Percentiles rank a stretch among this genome's conserved stretches.
Evolutionary conservation across 345 rosid species (phyloP).

Genomic region (Salix purpurea): DNA sequence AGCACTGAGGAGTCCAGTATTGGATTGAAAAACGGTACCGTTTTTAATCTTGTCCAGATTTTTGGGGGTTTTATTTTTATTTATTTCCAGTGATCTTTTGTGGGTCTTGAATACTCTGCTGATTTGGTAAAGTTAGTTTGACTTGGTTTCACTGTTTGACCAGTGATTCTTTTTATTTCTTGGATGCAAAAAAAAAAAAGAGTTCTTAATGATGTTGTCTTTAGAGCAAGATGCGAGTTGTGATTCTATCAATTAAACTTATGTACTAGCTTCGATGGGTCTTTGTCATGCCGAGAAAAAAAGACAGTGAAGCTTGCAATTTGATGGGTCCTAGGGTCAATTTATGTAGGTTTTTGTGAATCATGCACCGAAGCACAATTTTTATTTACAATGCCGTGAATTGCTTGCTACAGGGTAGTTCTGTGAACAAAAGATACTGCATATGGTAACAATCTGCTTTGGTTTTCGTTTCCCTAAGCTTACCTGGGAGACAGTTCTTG

Average conservation of each 20-base stretch:
- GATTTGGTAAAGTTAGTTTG: background rate
- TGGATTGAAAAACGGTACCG: constrained; percentile 77
- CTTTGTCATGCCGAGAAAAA: background rate
- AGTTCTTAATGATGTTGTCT: background rate
- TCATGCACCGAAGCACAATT: background rate
- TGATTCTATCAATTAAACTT: background rate
- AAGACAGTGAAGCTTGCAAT: background rate
- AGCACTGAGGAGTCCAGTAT: constrained; percentile 95
- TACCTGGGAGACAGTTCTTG: background rate
- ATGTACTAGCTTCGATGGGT: background rate
- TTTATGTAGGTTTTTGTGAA: background rate
- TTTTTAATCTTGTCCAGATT: background rate
- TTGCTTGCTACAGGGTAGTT: background rate
- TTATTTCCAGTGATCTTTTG: background rate
- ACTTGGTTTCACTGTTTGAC: background rate
- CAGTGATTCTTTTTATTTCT: background rate
- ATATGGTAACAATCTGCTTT: background rate
- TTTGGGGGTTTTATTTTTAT: background rate
- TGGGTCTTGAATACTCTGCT: background rate
- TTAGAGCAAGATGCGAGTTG: background rate
- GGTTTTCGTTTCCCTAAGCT: background rate
- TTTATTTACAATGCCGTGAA: background rate
- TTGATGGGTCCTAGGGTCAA: background rate
- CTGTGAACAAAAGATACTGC: background rate
- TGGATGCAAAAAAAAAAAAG: background rate